Evolutionary conservation across 495 filamentous ascomycete species (phyloP).

Genomic region (Penicillium coffeae): DNA sequence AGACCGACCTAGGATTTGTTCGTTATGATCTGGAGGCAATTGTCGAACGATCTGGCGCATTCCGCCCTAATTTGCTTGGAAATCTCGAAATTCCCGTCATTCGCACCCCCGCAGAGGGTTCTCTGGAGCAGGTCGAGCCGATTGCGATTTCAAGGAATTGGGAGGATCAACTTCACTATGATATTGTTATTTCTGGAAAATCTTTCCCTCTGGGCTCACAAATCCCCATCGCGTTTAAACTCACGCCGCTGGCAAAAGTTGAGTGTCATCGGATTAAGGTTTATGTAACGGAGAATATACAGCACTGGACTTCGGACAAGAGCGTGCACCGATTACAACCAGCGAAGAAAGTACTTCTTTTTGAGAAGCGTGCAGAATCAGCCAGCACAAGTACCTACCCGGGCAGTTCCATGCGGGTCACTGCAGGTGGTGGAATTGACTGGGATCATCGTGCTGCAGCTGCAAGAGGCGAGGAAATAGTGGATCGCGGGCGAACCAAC

Average conservation of each 20-base stretch:
- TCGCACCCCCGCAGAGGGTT: slow-evolving; percentile 84
- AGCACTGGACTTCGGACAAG: slow-evolving; percentile 87
- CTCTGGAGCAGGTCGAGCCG: slow-evolving; percentile 88
- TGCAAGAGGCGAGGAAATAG: slow-evolving; percentile 54
- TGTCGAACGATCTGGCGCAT: slow-evolving; percentile 87
- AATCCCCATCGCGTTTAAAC: slow-evolving; percentile 95
- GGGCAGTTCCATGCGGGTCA: slow-evolving; percentile 73
- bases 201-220: slow-evolving; percentile 90
- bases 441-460: slow-evolving; percentile 59
- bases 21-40: slow-evolving; percentile 85
- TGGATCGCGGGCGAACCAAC: slow-evolving; percentile 57
- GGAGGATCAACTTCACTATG: slow-evolving; percentile 98
- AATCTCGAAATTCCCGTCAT: slow-evolving; percentile 82
- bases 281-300: slow-evolving; percentile 87
- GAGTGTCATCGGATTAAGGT: slow-evolving; percentile 96
- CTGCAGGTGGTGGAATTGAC: slow-evolving; percentile 75
- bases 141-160: slow-evolving; percentile 96
- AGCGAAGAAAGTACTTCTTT: slow-evolving; percentile 76
- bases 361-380: slow-evolving; percentile 87
- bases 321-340: slow-evolving; percentile 83
- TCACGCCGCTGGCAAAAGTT: slow-evolving; percentile 94
- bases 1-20: slow-evolving; percentile 82
- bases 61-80: slow-evolving; percentile 85
- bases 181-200: slow-evolving; percentile 98
- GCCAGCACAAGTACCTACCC: slow-evolving; percentile 72